Conservation (phyloP, 192 early-diverging fungal genomes). For the Coemansia sp. region DNA sequence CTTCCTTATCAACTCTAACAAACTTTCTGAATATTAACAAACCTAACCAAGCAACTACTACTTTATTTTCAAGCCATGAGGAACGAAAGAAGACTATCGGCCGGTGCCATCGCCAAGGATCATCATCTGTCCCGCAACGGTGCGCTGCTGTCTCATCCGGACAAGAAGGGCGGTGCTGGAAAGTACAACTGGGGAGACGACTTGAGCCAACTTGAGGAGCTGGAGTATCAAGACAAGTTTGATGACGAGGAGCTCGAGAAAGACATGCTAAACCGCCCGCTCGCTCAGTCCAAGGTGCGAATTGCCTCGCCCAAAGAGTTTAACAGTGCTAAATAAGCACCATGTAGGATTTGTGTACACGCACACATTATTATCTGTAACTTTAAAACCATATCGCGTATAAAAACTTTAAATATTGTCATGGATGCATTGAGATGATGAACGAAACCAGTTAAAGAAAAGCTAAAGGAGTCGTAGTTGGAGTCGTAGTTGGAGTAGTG, state of each 20-base stretch:
- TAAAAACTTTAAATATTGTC: neutral
- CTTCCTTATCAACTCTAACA: neutral
- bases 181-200: conserved; percentile 7
- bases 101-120: conserved; percentile 1
- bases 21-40: neutral
- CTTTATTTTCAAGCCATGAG: neutral
- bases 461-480: neutral
- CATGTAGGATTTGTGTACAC: neutral
- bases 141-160: neutral
- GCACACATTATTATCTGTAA: neutral
- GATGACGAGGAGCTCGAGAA: neutral
- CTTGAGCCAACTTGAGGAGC: neutral
- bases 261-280: neutral
- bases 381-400: neutral
- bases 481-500: no score
- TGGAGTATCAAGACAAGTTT: neutral
- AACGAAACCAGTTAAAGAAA: neutral
- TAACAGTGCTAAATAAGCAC: neutral
- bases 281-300: conserved; percentile 2
- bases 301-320: conserved; percentile 1
- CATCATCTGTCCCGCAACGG: conserved; percentile 5
- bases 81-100: conserved; percentile 4
- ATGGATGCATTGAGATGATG: neutral
- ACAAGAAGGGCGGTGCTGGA: conserved; percentile 7
- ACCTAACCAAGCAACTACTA: neutral